These are phyloP conservation scores for Fusarium sp. DNA, from an alignment of 2,329 filamentous ascomycete species.

Conservation along the genomic window DNA sequence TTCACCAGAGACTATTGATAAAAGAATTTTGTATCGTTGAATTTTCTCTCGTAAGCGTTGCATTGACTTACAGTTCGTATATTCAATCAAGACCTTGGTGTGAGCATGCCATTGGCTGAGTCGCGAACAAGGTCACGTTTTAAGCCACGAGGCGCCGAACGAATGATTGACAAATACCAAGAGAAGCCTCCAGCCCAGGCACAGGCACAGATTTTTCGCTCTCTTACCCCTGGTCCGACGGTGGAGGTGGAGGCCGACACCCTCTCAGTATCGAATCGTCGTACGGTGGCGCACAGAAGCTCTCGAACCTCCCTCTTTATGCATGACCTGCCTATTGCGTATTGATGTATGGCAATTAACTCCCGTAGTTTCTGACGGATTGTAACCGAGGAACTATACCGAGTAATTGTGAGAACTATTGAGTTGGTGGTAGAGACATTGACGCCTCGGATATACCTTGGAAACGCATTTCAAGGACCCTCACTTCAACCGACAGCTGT, in stretches of 20 bases:
- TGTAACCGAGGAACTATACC: neutral
- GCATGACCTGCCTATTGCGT: slow-evolving; percentile 33
- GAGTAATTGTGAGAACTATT: too few relatives aligned
- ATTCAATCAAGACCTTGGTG: neutral
- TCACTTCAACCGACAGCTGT: slow-evolving; percentile 16
- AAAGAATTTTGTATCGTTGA: neutral
- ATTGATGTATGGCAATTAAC: slow-evolving; percentile 8
- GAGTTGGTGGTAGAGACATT: too few relatives aligned
- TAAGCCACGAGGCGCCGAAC: slow-evolving; percentile 6
- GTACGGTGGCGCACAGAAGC: slow-evolving; percentile 27
- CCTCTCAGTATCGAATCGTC: slow-evolving; percentile 11
- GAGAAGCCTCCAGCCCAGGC: slow-evolving; percentile 4
- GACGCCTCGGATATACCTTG: too few relatives aligned
- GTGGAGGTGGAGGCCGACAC: too few relatives aligned
- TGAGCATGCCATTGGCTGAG: slow-evolving; percentile 9
- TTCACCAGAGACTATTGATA: slow-evolving; percentile 10
- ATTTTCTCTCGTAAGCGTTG: slow-evolving; percentile 6
- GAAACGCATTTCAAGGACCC: too few relatives aligned
- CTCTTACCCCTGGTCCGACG: slow-evolving; percentile 21
- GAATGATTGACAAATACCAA: slow-evolving; percentile 21
- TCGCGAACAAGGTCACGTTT: slow-evolving; percentile 1
- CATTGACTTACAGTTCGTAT: slow-evolving; percentile 1
- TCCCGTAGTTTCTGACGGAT: neutral
- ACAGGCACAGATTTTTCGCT: slow-evolving; percentile 5
- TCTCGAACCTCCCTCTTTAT: slow-evolving; percentile 16